phyloP scores from a whole-genome alignment of 257 asterid genomes.

The Solanum ahanhuiri region DNA sequence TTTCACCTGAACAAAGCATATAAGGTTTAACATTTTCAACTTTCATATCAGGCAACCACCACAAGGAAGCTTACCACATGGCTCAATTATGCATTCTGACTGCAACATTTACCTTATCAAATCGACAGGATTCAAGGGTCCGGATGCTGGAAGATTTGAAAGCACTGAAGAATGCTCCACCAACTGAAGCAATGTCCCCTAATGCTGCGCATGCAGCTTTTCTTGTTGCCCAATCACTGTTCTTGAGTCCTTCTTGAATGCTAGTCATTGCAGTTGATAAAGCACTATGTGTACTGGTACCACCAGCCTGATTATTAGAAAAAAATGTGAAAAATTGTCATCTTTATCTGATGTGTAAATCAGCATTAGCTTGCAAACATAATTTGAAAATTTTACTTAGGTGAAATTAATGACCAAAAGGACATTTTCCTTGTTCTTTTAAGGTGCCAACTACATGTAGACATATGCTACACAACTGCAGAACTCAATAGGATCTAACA shows the following conservation, averaged over 20 bases:
- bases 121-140: conserved; percentile 87
- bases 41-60: conserved; percentile 4
- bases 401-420: not conserved
- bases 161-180: conserved; percentile 54
- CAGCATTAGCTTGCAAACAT: not conserved
- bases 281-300: conserved; percentile 51
- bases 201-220: conserved; percentile 80
- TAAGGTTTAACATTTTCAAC: conserved; percentile 2
- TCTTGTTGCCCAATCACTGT: conserved; percentile 82
- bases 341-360: not conserved
- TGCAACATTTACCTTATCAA: conserved; percentile 61
- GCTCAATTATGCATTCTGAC: not conserved
- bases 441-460: not conserved
- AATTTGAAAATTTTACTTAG: not conserved
- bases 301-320: conserved; percentile 71
- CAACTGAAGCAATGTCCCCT: conserved; percentile 79
- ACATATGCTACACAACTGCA: not conserved
- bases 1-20: conserved; percentile 47
- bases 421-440: not conserved
- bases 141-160: conserved; percentile 59
- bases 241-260: conserved; percentile 80
- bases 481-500: not conserved
- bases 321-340: conserved; percentile 2
- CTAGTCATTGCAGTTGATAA: conserved; percentile 64
- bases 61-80: conserved; percentile 6